These are phyloP conservation scores for Paraphaeosphaeria minitans DNA, from an alignment of 2,329 filamentous ascomycete genomes.

Conservation along the genomic window DNA sequence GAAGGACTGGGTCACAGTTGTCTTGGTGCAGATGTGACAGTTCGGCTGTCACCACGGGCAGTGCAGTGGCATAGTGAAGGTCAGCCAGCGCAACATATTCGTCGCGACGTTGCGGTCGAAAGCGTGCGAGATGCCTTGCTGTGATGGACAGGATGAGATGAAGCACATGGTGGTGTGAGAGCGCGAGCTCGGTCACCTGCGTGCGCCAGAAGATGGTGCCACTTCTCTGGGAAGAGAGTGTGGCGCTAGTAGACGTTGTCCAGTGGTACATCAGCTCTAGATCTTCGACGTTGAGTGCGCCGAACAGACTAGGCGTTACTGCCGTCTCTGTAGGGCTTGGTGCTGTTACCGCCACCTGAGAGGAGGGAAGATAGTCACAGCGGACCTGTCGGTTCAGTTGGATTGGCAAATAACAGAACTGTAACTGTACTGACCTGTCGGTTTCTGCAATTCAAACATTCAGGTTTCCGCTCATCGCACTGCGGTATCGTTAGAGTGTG, in stretches of 20 bases:
- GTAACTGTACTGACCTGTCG: slow-evolving; percentile 18
- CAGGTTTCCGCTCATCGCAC: slow-evolving; percentile 38
- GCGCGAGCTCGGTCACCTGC: slow-evolving; percentile 25
- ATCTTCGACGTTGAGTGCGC: slow-evolving; percentile 21
- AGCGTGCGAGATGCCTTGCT: slow-evolving; percentile 31
- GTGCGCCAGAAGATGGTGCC: slow-evolving; percentile 22
- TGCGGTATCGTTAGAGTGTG: slow-evolving; percentile 5
- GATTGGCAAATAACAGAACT: too few relatives aligned
- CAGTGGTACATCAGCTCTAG: slow-evolving; percentile 37
- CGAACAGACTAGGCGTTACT: not conserved
- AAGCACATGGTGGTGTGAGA: slow-evolving; percentile 24
- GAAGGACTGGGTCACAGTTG: slow-evolving; percentile 32
- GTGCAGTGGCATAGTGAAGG: slow-evolving; percentile 29
- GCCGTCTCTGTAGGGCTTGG: not conserved
- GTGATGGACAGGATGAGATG: slow-evolving; percentile 33
- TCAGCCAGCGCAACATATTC: slow-evolving; percentile 26
- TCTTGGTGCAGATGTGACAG: slow-evolving; percentile 22
- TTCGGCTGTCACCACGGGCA: slow-evolving; percentile 26
- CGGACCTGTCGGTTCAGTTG: too few relatives aligned
- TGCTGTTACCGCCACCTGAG: not conserved
- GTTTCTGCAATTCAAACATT: slow-evolving; percentile 30
- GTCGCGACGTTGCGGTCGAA: slow-evolving; percentile 23
- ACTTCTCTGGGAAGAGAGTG: slow-evolving; percentile 24
- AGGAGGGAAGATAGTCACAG: too few relatives aligned
- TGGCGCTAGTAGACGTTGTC: slow-evolving; percentile 31